Evolutionary conservation across 306 rosid species (phyloP).

Genomic region (Inga oerstediana): DNA sequence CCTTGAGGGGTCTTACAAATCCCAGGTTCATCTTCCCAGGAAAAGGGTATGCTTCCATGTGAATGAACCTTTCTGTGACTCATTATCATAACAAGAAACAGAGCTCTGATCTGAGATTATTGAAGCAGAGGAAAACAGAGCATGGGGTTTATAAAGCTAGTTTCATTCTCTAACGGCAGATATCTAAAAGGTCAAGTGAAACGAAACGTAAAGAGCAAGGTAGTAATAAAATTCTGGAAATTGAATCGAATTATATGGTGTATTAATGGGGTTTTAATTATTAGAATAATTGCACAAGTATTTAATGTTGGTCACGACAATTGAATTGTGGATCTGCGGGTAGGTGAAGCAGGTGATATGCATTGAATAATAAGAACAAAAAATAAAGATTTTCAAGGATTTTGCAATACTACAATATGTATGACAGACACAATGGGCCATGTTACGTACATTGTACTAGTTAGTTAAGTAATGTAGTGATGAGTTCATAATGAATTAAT

Average conservation of each 20-base stretch:
- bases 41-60: constrained; percentile 83
- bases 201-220: constrained; percentile 64
- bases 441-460: not conserved
- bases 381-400: not conserved
- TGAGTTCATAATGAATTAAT: not conserved
- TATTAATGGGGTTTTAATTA: not conserved
- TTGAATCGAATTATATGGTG: constrained; percentile 8
- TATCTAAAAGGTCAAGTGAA: constrained; percentile 49
- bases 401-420: too few relatives aligned
- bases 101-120: constrained; percentile 4
- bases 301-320: constrained; percentile 31
- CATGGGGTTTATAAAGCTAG: constrained; percentile 34
- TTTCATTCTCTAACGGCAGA: constrained; percentile 54
- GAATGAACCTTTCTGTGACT: constrained; percentile 71
- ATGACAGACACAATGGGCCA: not conserved
- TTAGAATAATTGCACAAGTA: not conserved
- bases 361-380: constrained; percentile 34
- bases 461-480: not conserved
- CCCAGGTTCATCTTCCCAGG: constrained; percentile 89
- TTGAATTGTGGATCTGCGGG: constrained; percentile 39
- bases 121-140: constrained; percentile 18
- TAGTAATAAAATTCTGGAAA: constrained; percentile 34
- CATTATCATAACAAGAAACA: constrained; percentile 29
- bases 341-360: constrained; percentile 42
- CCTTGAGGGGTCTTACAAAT: constrained; percentile 55